Evolutionary conservation across 1,284 basidiomycete genomes (phyloP).

Genomic region (Ustilago curta): DNA sequence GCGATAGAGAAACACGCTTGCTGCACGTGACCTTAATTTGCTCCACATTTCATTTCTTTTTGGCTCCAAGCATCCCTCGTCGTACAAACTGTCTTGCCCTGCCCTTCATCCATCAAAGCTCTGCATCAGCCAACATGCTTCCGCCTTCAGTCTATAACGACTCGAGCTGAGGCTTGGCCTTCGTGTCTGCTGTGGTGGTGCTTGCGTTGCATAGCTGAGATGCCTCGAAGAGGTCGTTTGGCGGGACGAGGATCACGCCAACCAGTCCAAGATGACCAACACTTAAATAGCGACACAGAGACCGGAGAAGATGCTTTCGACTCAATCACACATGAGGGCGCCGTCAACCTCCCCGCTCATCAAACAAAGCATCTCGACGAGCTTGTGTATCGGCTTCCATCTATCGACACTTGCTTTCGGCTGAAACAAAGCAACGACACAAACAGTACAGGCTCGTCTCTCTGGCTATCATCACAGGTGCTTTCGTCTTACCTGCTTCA

Average conservation of each 20-base stretch:
- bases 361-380: conserved; percentile 48
- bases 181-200: not conserved
- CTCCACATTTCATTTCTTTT: conserved; percentile 27
- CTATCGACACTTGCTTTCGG: conserved; percentile 26
- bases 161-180: not conserved
- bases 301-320: not conserved
- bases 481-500: conserved; percentile 44
- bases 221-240: conserved; percentile 7
- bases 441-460: conserved; percentile 50
- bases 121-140: not conserved
- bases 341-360: conserved; percentile 48
- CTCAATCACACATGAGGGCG: conserved; percentile 9
- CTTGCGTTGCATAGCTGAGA: not conserved
- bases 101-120: not conserved
- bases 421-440: conserved; percentile 44
- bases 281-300: conserved; percentile 10
- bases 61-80: not conserved
- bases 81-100: not conserved
- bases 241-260: conserved; percentile 2
- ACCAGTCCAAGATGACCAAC: not conserved
- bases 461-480: conserved; percentile 55
- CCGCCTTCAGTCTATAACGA: too few relatives aligned
- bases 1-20: too few relatives aligned
- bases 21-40: conserved; percentile 28
- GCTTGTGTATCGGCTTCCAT: conserved; percentile 39